Percentiles rank a stretch among this genome's conserved stretches.
phyloP scores from a whole-genome alignment of 768 basidiomycete species.

The Leccinellum luteum region DNA sequence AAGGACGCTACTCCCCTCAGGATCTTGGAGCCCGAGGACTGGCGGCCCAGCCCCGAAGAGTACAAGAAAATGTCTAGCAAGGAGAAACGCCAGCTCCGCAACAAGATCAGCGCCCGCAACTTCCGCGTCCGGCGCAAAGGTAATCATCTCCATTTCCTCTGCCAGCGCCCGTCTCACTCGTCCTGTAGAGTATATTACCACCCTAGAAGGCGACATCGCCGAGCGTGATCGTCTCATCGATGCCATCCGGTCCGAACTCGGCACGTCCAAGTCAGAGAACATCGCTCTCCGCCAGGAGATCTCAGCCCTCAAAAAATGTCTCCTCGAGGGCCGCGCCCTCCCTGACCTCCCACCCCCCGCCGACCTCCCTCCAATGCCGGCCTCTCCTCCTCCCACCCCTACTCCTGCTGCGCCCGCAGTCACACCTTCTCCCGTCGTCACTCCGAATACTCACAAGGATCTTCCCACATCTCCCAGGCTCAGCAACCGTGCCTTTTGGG shows the following conservation, averaged over 20 bases:
- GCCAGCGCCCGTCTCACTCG: not conserved
- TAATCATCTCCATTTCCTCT: constrained; percentile 25
- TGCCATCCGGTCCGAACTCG: constrained; percentile 81
- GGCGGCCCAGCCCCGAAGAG: constrained; percentile 87
- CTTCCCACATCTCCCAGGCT: constrained; percentile 61
- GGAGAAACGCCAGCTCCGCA: constrained; percentile 93
- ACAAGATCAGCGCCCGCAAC: constrained; percentile 95
- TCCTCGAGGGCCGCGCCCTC: constrained; percentile 62
- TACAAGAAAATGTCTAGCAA: constrained; percentile 94
- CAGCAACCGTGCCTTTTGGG: constrained; percentile 68
- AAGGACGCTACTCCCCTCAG: constrained; percentile 29
- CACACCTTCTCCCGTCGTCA: constrained; percentile 39
- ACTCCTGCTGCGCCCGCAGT: constrained; percentile 15
- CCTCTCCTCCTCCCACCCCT: constrained; percentile 40
- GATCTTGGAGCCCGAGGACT: constrained; percentile 55
- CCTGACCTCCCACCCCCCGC: constrained; percentile 46
- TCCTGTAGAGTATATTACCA: constrained; percentile 82
- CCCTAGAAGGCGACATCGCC: constrained; percentile 89
- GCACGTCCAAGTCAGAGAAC: constrained; percentile 78
- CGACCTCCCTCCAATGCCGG: constrained; percentile 35
- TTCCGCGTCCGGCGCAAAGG: constrained; percentile 95
- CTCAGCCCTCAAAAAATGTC: constrained; percentile 65
- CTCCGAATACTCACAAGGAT: constrained; percentile 77
- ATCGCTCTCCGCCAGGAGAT: constrained; percentile 78
- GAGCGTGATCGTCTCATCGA: constrained; percentile 90